These are phyloP conservation scores for Phyllosticta citriasiana DNA, from an alignment of 2,329 filamentous ascomycete species.

Conservation along the genomic window DNA sequence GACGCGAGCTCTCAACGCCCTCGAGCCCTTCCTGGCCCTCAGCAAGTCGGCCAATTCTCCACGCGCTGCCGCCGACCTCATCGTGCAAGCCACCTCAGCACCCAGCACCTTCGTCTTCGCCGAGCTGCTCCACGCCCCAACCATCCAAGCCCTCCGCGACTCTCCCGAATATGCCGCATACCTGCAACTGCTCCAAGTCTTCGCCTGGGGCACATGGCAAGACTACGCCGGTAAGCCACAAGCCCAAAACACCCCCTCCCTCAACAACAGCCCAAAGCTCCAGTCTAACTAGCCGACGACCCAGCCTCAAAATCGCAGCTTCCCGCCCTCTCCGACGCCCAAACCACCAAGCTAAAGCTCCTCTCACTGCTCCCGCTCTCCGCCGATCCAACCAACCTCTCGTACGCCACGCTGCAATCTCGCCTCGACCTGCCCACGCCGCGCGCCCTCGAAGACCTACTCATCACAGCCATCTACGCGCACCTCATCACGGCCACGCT, in stretches of 20 bases:
- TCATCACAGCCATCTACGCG: constrained; percentile 80
- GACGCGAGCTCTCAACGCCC: constrained; percentile 48
- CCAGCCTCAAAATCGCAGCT: constrained; percentile 44
- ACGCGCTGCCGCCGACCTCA: constrained; percentile 73
- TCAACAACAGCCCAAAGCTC: background rate
- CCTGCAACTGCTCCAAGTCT: constrained; percentile 71
- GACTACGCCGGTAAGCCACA: constrained; percentile 53
- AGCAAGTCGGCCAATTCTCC: constrained; percentile 77
- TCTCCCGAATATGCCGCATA: constrained; percentile 54
- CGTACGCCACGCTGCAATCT: constrained; percentile 58
- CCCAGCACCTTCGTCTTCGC: constrained; percentile 87
- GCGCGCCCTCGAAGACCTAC: constrained; percentile 70
- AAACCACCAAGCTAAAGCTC: constrained; percentile 78
- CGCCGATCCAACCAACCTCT: constrained; percentile 53
- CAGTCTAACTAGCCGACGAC: background rate
- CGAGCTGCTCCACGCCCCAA: constrained; percentile 74
- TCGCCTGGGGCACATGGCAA: constrained; percentile 83
- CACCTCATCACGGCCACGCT: constrained; percentile 74
- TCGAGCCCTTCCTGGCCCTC: constrained; percentile 80
- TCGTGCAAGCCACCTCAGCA: constrained; percentile 79
- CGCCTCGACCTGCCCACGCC: constrained; percentile 57
- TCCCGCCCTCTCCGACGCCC: constrained; percentile 60
- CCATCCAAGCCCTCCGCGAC: constrained; percentile 61
- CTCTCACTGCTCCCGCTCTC: constrained; percentile 80
- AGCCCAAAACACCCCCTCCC: background rate